These are phyloP conservation scores for Cynara cardunculus DNA, from an alignment of 129 eudicot genomes.

Conservation along the genomic window DNA sequence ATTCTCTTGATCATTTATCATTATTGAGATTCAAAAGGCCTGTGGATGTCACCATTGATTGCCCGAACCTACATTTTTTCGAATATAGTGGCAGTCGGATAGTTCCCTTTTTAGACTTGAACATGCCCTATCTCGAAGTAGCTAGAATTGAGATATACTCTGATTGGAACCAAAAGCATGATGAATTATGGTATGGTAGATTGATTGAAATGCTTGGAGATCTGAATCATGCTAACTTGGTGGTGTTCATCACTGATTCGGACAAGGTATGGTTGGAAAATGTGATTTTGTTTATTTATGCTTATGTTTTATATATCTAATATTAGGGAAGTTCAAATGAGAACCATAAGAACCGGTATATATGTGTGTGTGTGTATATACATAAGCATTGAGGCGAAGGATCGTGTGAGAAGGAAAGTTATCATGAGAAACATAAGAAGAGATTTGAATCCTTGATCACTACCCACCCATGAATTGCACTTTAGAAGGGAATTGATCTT, in stretches of 20 bases:
- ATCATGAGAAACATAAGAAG: no score
- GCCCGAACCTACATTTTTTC: not conserved
- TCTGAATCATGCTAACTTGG: not conserved
- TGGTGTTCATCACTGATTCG: not conserved
- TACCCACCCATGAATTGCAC: no score
- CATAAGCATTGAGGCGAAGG: not conserved
- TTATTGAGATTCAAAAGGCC: not conserved
- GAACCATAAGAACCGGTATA: not conserved
- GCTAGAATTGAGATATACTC: not conserved
- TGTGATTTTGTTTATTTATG: not conserved
- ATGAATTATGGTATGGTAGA: not conserved
- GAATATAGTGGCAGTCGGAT: not conserved
- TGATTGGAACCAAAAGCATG: not conserved
- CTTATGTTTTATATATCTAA: not conserved
- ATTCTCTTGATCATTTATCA: not conserved
- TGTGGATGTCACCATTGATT: not conserved
- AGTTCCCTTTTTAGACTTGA: not conserved
- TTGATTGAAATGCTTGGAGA: not conserved
- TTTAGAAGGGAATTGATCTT: no score
- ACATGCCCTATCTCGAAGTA: not conserved
- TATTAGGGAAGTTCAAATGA: not conserved
- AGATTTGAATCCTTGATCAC: no score
- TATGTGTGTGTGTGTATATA: not conserved
- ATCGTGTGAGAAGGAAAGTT: no score
- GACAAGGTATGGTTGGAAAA: conserved; percentile 9